Percentiles rank a stretch among this genome's conserved stretches.
phyloP scores from a whole-genome alignment of 495 filamentous ascomycete genomes.

The Tetracladium marchalianum region DNA sequence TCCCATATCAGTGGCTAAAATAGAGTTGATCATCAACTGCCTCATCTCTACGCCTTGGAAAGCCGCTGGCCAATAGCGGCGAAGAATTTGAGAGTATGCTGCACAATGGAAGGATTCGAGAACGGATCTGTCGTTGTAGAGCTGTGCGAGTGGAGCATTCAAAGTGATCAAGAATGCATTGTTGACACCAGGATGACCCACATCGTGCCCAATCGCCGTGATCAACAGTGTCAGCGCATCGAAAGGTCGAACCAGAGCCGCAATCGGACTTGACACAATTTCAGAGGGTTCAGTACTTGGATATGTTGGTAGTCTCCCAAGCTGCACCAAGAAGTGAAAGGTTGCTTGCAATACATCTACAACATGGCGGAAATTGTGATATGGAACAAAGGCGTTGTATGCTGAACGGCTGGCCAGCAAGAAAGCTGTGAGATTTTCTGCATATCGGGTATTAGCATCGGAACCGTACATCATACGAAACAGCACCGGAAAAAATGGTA shows the following conservation, averaged over 20 bases:
- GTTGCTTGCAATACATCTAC: constrained; percentile 91
- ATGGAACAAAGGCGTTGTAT: constrained; percentile 94
- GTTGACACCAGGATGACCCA: constrained; percentile 95
- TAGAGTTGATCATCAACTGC: constrained; percentile 86
- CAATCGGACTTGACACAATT: constrained; percentile 49
- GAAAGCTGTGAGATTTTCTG: constrained; percentile 54
- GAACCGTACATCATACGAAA: constrained; percentile 10
- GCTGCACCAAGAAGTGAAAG: constrained; percentile 81
- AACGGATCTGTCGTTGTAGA: constrained; percentile 96
- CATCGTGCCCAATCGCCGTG: constrained; percentile 93
- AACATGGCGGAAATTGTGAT: constrained; percentile 97
- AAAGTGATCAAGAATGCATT: constrained; percentile 91
- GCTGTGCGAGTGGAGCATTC: constrained; percentile 89
- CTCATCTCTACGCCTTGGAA: constrained; percentile 69
- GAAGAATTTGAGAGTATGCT: constrained; percentile 91
- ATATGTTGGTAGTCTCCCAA: constrained; percentile 69
- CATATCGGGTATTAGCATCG: constrained; percentile 19
- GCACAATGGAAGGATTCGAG: constrained; percentile 97
- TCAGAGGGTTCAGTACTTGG: constrained; percentile 20
- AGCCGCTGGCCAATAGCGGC: constrained; percentile 80
- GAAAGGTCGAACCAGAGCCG: constrained; percentile 64
- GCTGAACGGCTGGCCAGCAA: constrained; percentile 73
- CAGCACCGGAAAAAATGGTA: constrained; percentile 6
- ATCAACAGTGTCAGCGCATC: constrained; percentile 85
- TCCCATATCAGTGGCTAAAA: constrained; percentile 94